Percentiles rank a stretch among this genome's conserved stretches.
Evolutionary conservation across 208 protist species (phyloP).

Genomic region (Herpetomonas tarakana): DNA sequence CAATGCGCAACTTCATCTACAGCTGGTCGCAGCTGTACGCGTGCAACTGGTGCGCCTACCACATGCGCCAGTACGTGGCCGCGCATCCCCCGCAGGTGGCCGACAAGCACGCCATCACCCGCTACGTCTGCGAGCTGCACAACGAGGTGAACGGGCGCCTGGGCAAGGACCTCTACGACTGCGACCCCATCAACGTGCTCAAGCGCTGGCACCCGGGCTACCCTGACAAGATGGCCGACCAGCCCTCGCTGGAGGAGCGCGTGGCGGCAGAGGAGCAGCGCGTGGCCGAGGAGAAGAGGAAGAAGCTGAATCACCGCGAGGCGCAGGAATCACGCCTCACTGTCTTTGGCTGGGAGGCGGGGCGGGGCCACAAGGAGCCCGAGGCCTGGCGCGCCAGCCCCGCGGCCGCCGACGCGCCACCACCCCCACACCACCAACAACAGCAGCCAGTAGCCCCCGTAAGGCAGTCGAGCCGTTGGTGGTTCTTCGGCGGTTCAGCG

Average conservation of each 20-base stretch:
- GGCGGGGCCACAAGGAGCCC: conserved; percentile 2
- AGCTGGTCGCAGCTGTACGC: conserved; percentile 81
- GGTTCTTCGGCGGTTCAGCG: conserved; percentile 18
- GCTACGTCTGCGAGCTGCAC: conserved; percentile 87
- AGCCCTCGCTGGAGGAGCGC: conserved; percentile 60
- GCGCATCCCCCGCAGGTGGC: conserved; percentile 61
- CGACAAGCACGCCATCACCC: conserved; percentile 61
- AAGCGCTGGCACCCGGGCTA: conserved; percentile 85
- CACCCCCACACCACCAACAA: background rate
- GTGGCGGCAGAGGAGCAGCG: conserved; percentile 29
- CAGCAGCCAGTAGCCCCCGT: background rate
- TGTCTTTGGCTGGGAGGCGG: conserved; percentile 3
- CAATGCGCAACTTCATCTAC: conserved; percentile 77
- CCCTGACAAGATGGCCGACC: conserved; percentile 79
- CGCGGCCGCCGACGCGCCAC: background rate
- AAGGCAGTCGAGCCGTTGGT: conserved; percentile 3
- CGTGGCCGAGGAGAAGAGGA: conserved; percentile 8
- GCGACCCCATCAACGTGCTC: conserved; percentile 68
- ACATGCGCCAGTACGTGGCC: conserved; percentile 81
- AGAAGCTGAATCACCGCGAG: conserved; percentile 9
- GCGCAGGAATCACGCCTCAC: conserved; percentile 11
- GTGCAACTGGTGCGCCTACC: conserved; percentile 82
- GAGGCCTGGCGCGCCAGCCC: conserved; percentile 4
- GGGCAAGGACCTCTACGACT: conserved; percentile 72
- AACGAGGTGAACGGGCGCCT: conserved; percentile 84